These are phyloP conservation scores for Physaria fendleri DNA, from an alignment of 345 rosid species.

Conservation along the genomic window DNA sequence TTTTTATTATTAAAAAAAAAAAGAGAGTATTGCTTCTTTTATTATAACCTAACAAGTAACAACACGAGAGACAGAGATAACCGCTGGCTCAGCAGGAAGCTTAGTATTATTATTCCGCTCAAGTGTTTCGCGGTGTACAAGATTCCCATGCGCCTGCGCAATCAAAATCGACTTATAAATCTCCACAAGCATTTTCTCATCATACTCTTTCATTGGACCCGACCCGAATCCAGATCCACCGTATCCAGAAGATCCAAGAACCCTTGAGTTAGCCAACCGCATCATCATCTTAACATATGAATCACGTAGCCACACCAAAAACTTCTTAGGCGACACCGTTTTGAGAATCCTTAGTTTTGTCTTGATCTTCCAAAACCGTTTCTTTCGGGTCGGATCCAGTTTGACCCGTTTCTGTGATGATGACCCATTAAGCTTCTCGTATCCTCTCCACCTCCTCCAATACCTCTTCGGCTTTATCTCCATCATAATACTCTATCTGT, in stretches of 20 bases:
- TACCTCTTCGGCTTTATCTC: conserved; percentile 32
- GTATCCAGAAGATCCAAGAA: conserved; percentile 26
- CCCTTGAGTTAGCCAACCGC: conserved; percentile 44
- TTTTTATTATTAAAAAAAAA: not conserved
- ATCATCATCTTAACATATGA: conserved; percentile 70
- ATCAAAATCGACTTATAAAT: conserved; percentile 59
- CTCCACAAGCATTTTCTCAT: conserved; percentile 50
- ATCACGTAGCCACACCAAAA: conserved; percentile 53
- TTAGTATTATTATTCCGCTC: conserved; percentile 11
- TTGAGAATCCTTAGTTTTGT: conserved; percentile 34
- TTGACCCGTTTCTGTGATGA: conserved; percentile 16
- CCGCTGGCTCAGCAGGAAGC: conserved; percentile 14
- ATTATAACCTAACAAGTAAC: conserved; percentile 15
- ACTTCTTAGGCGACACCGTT: conserved; percentile 40
- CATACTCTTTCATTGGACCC: conserved; percentile 38
- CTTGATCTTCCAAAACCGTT: conserved; percentile 48
- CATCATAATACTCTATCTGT: not conserved
- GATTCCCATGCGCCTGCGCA: conserved; percentile 45
- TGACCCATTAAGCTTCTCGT: conserved; percentile 41
- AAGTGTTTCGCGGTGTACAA: conserved; percentile 40
- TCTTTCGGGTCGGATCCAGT: conserved; percentile 27
- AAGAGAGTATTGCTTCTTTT: not conserved
- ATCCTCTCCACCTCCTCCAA: conserved; percentile 44
- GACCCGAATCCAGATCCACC: conserved; percentile 33
- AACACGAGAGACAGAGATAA: conserved; percentile 7